A percentile compares a stretch with the other conserved stretches of the same genome.
Conservation (phyloP, 2,329 filamentous ascomycete species). For the Colletotrichum endophyticum region DNA sequence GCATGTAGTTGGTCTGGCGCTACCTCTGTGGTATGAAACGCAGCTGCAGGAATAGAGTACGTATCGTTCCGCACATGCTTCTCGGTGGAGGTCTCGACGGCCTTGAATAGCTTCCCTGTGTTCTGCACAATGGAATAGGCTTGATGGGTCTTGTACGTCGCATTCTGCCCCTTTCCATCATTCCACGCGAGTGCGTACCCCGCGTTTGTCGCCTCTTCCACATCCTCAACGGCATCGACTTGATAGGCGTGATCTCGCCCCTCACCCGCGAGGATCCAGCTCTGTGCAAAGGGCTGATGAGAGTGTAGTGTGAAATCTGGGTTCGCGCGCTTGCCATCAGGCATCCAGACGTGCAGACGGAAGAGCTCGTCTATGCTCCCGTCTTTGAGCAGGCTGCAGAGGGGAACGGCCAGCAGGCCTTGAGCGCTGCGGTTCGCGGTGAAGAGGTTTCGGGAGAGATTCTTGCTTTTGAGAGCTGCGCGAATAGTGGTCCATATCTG, state of each 20-base stretch:
- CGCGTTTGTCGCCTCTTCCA: constrained; percentile 30
- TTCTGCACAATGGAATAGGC: constrained; percentile 29
- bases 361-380: constrained; percentile 37
- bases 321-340: constrained; percentile 32
- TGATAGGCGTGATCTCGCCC: constrained; percentile 33
- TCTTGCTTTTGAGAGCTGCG: background rate
- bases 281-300: constrained; percentile 38
- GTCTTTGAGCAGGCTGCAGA: constrained; percentile 36
- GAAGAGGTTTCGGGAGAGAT: background rate
- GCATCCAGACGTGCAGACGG: constrained; percentile 39
- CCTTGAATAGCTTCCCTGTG: constrained; percentile 25
- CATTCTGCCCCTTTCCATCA: constrained; percentile 20
- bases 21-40: constrained; percentile 33
- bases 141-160: constrained; percentile 27
- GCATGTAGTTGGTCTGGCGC: constrained; percentile 32
- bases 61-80: constrained; percentile 23
- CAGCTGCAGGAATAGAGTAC: constrained; percentile 33
- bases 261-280: constrained; percentile 39
- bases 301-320: constrained; percentile 31
- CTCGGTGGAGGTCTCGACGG: background rate
- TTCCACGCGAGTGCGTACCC: constrained; percentile 32
- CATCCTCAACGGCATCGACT: constrained; percentile 22
- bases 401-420: constrained; percentile 36
- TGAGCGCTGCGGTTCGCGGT: constrained; percentile 32
- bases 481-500: background rate